These are phyloP conservation scores for Phaeosphaeriaceae sp. DNA, from an alignment of 2,329 filamentous ascomycete genomes.

Conservation along the genomic window DNA sequence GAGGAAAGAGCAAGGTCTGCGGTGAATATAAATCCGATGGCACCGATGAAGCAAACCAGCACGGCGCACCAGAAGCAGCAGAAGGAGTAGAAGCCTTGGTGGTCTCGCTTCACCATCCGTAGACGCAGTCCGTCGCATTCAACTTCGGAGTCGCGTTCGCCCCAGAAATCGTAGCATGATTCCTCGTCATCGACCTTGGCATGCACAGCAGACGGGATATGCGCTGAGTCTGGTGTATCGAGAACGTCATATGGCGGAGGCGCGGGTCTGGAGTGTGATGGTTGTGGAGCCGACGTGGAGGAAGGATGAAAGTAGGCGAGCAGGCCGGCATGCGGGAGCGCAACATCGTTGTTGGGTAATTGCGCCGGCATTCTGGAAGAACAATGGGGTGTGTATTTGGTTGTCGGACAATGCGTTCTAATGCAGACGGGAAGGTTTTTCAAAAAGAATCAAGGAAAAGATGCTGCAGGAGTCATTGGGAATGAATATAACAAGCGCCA, in stretches of 20 bases:
- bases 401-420: neutral
- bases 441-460: neutral
- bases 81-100: neutral
- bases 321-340: slow-evolving; percentile 18
- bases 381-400: neutral
- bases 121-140: neutral
- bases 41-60: slow-evolving; percentile 5
- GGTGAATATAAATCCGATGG: slow-evolving; percentile 6
- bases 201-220: neutral
- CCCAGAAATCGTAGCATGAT: slow-evolving; percentile 15
- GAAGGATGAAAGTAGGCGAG: slow-evolving; percentile 19
- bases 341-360: slow-evolving; percentile 5
- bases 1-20: slow-evolving; percentile 8
- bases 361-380: neutral
- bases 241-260: neutral
- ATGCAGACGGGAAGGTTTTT: neutral
- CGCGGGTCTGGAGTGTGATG: neutral
- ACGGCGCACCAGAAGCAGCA: slow-evolving; percentile 11
- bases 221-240: neutral
- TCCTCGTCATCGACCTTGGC: slow-evolving; percentile 14
- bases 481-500: neutral
- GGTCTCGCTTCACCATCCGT: neutral
- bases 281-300: neutral
- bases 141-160: slow-evolving; percentile 4
- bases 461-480: neutral